These are phyloP conservation scores for Pisolithus thermaeus DNA, from an alignment of 1,284 basidiomycete genomes.

Conservation along the genomic window DNA sequence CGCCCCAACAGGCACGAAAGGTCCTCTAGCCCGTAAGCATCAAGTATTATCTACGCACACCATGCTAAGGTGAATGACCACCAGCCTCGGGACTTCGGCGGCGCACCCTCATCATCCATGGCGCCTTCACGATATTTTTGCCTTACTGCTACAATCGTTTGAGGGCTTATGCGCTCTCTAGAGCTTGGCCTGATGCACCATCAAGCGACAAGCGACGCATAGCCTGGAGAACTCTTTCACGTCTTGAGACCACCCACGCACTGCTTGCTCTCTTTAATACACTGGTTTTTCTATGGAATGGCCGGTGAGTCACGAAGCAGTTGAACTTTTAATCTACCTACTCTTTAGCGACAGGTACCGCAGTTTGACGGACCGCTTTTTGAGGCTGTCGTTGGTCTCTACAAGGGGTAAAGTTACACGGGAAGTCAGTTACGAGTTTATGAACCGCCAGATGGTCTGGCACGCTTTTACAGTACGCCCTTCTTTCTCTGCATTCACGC, in stretches of 20 bases:
- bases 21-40: slow-evolving; percentile 15
- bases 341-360: slow-evolving; percentile 59
- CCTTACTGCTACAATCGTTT: slow-evolving; percentile 78
- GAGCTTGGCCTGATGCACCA: slow-evolving; percentile 87
- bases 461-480: slow-evolving; percentile 87
- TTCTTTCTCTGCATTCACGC: neutral
- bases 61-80: slow-evolving; percentile 10
- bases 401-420: slow-evolving; percentile 66
- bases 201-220: slow-evolving; percentile 69
- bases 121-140: slow-evolving; percentile 67
- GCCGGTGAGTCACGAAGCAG: slow-evolving; percentile 49
- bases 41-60: neutral
- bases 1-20: slow-evolving; percentile 31
- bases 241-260: slow-evolving; percentile 62
- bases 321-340: neutral
- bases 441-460: slow-evolving; percentile 99
- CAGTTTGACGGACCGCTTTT: slow-evolving; percentile 75
- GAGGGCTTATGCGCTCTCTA: slow-evolving; percentile 70
- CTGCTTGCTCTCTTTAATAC: slow-evolving; percentile 71
- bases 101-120: slow-evolving; percentile 60
- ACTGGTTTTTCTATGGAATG: slow-evolving; percentile 80
- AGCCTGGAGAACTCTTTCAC: slow-evolving; percentile 69
- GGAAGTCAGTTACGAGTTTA: slow-evolving; percentile 96
- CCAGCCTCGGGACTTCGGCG: slow-evolving; percentile 60
- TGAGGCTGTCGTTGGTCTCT: slow-evolving; percentile 78